These are phyloP conservation scores for Fagus crenata DNA, from an alignment of 306 rosid genomes.

Conservation along the genomic window DNA sequence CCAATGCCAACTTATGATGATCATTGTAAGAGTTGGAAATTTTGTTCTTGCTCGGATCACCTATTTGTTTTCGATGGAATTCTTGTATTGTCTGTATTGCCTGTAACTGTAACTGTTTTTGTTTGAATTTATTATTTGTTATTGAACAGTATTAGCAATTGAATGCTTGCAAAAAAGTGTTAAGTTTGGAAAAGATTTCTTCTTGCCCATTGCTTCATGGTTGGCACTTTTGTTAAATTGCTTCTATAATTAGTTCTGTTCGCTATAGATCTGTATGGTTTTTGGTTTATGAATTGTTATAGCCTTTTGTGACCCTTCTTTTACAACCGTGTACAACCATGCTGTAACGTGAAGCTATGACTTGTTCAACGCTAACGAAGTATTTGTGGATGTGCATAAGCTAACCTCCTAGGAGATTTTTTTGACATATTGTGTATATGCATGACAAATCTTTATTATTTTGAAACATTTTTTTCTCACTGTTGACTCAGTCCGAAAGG, in stretches of 20 bases:
- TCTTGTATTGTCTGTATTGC: constrained; percentile 20
- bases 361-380: background rate
- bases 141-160: background rate
- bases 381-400: background rate
- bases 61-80: constrained; percentile 4
- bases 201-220: background rate
- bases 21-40: constrained; percentile 14
- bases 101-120: constrained; percentile 7
- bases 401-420: background rate
- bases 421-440: background rate
- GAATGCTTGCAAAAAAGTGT: background rate
- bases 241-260: background rate
- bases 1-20: constrained; percentile 36
- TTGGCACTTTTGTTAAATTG: background rate
- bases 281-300: background rate
- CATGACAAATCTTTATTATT: background rate
- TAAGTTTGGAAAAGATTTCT: background rate
- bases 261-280: background rate
- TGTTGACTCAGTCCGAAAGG: background rate
- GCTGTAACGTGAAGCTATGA: background rate
- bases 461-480: background rate
- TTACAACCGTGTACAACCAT: background rate
- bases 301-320: background rate
- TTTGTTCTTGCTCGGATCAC: constrained; percentile 18
- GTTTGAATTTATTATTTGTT: background rate